Evolutionary conservation across 371 early-diverging fungal genomes (phyloP).

Genomic region (Batkoa obscura): DNA sequence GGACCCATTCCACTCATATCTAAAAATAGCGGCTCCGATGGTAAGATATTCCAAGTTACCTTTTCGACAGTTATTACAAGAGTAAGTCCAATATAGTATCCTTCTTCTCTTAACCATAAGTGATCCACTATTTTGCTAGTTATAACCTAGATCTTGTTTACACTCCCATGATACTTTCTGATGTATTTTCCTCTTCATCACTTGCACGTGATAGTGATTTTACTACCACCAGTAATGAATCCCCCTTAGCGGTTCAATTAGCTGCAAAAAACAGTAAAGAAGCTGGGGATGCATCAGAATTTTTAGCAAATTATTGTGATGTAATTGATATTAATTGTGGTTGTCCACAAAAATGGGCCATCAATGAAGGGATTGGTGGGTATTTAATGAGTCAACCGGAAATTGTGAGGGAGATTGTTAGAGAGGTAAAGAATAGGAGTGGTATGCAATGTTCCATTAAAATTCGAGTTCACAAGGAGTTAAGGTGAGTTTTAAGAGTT

Average conservation of each 20-base stretch:
- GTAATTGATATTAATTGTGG: constrained; percentile 76
- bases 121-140: constrained; percentile 11
- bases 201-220: constrained; percentile 67
- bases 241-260: constrained; percentile 83
- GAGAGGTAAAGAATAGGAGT: constrained; percentile 36
- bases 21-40: constrained; percentile 79
- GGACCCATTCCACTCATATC: too few relatives aligned
- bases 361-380: constrained; percentile 56
- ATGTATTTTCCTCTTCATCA: constrained; percentile 68
- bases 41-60: constrained; percentile 90
- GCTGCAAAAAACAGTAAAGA: constrained; percentile 67
- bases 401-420: constrained; percentile 60
- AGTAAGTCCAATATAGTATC: too few relatives aligned
- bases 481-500: constrained; percentile 25
- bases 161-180: constrained; percentile 97
- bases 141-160: constrained; percentile 88
- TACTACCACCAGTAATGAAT: constrained; percentile 52
- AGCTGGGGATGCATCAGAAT: constrained; percentile 64
- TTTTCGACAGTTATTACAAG: constrained; percentile 71
- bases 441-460: constrained; percentile 58
- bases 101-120: neutral
- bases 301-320: constrained; percentile 60
- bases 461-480: constrained; percentile 52
- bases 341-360: constrained; percentile 77
- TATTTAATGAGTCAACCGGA: constrained; percentile 63